These are phyloP conservation scores for Diaporthe ilicicola DNA, from an alignment of 2,329 filamentous ascomycete species.

Conservation along the genomic window DNA sequence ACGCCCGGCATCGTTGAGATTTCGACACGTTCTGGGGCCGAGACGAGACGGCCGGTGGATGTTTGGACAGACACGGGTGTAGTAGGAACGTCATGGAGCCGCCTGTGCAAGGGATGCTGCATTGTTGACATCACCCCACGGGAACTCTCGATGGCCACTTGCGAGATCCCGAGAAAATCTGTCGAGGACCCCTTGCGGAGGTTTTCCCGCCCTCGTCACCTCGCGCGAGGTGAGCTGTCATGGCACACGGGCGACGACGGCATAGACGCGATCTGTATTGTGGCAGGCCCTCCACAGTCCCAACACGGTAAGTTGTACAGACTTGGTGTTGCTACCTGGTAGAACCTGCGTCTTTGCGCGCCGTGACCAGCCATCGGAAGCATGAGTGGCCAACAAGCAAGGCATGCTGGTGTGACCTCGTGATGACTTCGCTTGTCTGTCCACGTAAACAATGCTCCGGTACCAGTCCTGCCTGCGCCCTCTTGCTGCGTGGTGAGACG, in stretches of 20 bases:
- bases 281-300: too few relatives aligned
- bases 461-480: not conserved
- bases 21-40: constrained; percentile 13
- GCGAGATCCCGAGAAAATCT: too few relatives aligned
- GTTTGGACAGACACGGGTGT: not conserved
- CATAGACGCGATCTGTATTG: not conserved
- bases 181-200: too few relatives aligned
- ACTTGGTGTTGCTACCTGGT: not conserved
- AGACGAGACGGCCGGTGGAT: not conserved
- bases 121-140: constrained; percentile 12
- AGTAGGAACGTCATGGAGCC: not conserved
- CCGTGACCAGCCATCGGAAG: not conserved
- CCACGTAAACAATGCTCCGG: not conserved
- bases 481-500: too few relatives aligned
- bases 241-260: not conserved
- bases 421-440: not conserved
- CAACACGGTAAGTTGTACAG: not conserved
- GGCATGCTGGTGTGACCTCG: too few relatives aligned
- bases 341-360: not conserved
- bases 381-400: not conserved
- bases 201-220: not conserved
- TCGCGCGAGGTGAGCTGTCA: constrained; percentile 5
- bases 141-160: not conserved
- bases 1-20: constrained; percentile 11
- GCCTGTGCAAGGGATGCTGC: not conserved